These are phyloP conservation scores for Geotrichum ghanense DNA, from an alignment of 805 yeast species.

Conservation along the genomic window DNA sequence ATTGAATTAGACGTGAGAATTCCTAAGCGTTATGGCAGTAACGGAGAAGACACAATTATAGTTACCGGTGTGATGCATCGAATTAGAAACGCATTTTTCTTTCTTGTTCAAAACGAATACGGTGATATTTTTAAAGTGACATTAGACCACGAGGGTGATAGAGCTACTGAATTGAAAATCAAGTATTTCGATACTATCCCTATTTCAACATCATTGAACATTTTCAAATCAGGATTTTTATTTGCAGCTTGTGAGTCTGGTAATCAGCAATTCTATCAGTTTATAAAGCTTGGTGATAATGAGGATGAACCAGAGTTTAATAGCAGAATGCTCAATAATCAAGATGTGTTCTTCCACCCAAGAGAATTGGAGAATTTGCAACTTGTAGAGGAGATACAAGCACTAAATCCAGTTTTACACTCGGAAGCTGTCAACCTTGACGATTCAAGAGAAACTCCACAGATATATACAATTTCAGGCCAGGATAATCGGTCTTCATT, in stretches of 20 bases:
- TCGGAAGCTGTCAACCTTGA: slow-evolving; percentile 18
- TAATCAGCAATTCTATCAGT: slow-evolving; percentile 63
- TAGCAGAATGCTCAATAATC: slow-evolving; percentile 20
- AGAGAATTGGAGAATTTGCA: slow-evolving; percentile 41
- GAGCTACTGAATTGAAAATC: slow-evolving; percentile 34
- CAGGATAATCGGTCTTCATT: slow-evolving; percentile 33
- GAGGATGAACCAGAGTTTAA: slow-evolving; percentile 30
- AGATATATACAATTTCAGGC: slow-evolving; percentile 34
- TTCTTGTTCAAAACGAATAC: slow-evolving; percentile 51
- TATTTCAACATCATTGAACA: slow-evolving; percentile 38
- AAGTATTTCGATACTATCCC: slow-evolving; percentile 74
- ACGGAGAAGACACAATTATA: slow-evolving; percentile 25
- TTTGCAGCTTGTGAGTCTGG: slow-evolving; percentile 54
- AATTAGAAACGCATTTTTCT: slow-evolving; percentile 52
- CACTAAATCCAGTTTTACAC: slow-evolving; percentile 41
- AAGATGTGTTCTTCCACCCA: slow-evolving; percentile 15
- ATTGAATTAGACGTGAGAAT: slow-evolving; percentile 35
- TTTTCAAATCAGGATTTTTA: slow-evolving; percentile 66
- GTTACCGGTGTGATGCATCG: slow-evolving; percentile 54
- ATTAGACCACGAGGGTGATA: slow-evolving; percentile 29
- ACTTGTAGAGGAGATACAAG: slow-evolving; percentile 37
- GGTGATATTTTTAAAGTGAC: slow-evolving; percentile 73
- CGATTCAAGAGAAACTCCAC: slow-evolving; percentile 23
- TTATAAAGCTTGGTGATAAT: slow-evolving; percentile 62
- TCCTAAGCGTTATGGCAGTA: slow-evolving; percentile 35